These are phyloP conservation scores for Phytophthora pluvialis DNA, from an alignment of 352 stramenopile species.

Conservation along the genomic window DNA sequence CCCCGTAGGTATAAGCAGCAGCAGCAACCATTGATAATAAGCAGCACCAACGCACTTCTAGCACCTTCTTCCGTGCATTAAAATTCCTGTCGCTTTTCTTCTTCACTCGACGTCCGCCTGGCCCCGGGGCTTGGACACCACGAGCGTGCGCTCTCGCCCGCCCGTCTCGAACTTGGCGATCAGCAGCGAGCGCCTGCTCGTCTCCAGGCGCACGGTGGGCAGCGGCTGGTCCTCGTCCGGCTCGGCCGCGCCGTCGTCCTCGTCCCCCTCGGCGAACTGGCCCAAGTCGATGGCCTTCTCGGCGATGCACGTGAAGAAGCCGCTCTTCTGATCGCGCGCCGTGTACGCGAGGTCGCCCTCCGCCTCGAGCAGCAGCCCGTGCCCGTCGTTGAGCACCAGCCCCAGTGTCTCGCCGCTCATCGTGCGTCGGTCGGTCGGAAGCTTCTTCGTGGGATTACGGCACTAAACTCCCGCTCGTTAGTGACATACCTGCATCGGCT, in stretches of 20 bases:
- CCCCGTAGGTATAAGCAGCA: conserved; percentile 7
- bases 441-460: background rate
- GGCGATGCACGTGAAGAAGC: conserved; percentile 82
- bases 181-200: conserved; percentile 56
- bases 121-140: conserved; percentile 58
- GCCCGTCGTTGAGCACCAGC: conserved; percentile 78
- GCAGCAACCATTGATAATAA: conserved; percentile 24
- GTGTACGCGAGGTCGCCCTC: conserved; percentile 67
- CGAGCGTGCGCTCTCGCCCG: conserved; percentile 59
- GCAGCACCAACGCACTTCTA: background rate
- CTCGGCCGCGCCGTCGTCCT: conserved; percentile 30
- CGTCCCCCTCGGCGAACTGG: conserved; percentile 43
- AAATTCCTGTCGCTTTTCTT: background rate
- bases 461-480: conserved; percentile 4
- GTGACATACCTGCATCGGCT: conserved; percentile 13
- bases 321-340: conserved; percentile 51
- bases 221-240: conserved; percentile 42
- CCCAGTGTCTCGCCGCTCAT: conserved; percentile 63
- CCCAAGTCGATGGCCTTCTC: conserved; percentile 67
- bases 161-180: conserved; percentile 59
- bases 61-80: background rate
- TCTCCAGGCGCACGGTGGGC: conserved; percentile 63
- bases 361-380: conserved; percentile 73
- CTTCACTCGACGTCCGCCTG: conserved; percentile 30
- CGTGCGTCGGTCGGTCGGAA: background rate